Percentiles rank a stretch among this genome's conserved stretches.
Evolutionary conservation across 306 rosid genomes (phyloP).

Genomic region (Dalbergia cultrata): DNA sequence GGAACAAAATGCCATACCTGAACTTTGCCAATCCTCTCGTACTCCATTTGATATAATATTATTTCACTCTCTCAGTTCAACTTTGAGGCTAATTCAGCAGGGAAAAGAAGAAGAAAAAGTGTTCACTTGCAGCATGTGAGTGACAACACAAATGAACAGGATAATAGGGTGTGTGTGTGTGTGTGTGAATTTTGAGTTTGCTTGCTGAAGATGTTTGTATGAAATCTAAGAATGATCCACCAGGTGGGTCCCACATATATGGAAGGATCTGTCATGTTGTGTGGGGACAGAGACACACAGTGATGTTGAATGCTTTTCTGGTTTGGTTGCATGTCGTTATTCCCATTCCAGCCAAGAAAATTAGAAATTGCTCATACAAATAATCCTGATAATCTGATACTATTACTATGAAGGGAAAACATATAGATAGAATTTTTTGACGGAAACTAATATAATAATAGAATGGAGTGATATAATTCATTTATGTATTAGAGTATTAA

Average conservation of each 20-base stretch:
- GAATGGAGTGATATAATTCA: too few relatives aligned
- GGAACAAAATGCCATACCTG: conserved; percentile 65
- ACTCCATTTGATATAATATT: conserved; percentile 69
- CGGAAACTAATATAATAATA: too few relatives aligned
- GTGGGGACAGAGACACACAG: not conserved
- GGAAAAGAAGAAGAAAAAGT: not conserved
- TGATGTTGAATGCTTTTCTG: not conserved
- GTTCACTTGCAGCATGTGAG: not conserved
- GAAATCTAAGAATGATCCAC: not conserved
- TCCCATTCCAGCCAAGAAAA: not conserved
- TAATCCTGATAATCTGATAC: too few relatives aligned
- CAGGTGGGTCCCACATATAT: not conserved
- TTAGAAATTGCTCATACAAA: too few relatives aligned
- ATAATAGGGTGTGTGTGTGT: not conserved
- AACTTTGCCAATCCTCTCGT: conserved; percentile 87
- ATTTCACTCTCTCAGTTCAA: conserved; percentile 20
- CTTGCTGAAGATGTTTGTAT: not conserved
- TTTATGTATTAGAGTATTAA: too few relatives aligned
- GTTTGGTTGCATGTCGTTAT: not conserved
- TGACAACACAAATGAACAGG: not conserved
- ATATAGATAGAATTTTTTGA: too few relatives aligned
- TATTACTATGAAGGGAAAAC: too few relatives aligned
- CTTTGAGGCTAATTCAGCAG: conserved; percentile 21
- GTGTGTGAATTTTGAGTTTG: not conserved
- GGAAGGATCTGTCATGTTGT: not conserved